phyloP scores from a whole-genome alignment of 2,329 filamentous ascomycete species.

The Talaromyces atroroseus region DNA sequence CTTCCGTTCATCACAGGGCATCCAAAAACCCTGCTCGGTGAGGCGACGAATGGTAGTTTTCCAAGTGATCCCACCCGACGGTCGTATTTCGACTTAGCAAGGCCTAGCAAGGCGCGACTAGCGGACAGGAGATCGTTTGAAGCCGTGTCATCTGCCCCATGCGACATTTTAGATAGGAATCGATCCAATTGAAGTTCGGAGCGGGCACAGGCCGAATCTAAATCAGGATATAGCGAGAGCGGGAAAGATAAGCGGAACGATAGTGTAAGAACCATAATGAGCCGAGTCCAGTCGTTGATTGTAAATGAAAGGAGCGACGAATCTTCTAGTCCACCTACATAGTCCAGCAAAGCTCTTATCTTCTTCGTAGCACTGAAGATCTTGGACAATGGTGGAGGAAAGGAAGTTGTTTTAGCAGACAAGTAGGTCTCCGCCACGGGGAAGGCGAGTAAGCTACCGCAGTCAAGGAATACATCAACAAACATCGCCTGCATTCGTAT shows the following conservation, averaged over 20 bases:
- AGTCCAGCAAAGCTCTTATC: slow-evolving; percentile 8
- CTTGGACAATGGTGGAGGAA: not conserved
- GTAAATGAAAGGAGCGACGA: slow-evolving; percentile 9
- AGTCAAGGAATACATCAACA: slow-evolving; percentile 11
- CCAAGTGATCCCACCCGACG: slow-evolving; percentile 4
- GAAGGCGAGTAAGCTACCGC: slow-evolving; percentile 6
- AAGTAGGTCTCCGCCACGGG: slow-evolving; percentile 5
- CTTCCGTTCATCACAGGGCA: slow-evolving; percentile 5
- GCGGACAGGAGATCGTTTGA: slow-evolving; percentile 6
- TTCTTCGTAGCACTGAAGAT: slow-evolving; percentile 1
- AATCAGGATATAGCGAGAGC: not conserved
- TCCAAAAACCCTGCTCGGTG: not conserved
- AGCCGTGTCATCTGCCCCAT: not conserved
- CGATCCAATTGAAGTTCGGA: slow-evolving; percentile 4
- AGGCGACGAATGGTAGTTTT: not conserved
- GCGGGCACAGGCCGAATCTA: slow-evolving; percentile 7
- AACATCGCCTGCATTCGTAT: slow-evolving; percentile 11
- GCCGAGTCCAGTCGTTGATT: slow-evolving; percentile 11
- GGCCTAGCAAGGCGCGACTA: slow-evolving; percentile 2
- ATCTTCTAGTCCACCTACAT: not conserved
- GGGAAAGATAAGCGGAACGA: slow-evolving; percentile 11
- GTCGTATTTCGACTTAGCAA: slow-evolving; percentile 9
- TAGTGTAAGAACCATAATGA: slow-evolving; percentile 9
- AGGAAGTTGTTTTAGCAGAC: not conserved
- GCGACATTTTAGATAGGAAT: slow-evolving; percentile 9